Base-by-base conservation (phyloP, 371 early-diverging fungal species). In the Blastocladiella emersonii region DNA sequence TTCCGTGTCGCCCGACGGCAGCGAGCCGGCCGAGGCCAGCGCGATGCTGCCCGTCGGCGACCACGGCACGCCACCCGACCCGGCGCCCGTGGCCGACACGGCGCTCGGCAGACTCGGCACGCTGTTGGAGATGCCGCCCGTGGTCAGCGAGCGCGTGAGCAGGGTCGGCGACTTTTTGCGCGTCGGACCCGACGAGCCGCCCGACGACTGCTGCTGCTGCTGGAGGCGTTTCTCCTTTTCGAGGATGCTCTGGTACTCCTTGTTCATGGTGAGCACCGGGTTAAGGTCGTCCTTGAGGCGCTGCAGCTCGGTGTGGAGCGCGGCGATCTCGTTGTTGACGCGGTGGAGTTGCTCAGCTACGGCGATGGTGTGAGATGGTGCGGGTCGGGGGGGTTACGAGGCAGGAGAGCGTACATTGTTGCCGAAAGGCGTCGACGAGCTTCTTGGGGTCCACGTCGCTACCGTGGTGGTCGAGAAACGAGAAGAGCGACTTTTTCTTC, bases 351-450 rank as follows among this genome's bases (percentile, higher is more conserved):
- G 56, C 3, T 56, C 35, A 56, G 15, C 56, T 56, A 23, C 3
- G 56, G 27, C 4, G 4, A 34, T 7, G 39, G 39, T 37, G 7
- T 7, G 39, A 37, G 13, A 37, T 7, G 13, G 13, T 7, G 5
- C 7, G 5, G 39, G 7, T 7, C 5, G 39, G 13, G 13, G 5
- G 39, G 39, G 13, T 7, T 37, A 13, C 1, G n/a, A 48, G 4
- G 12, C 15, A 23, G 35, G 8, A 13, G 37, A 36, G 15, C 51
- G 30, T 70, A 82, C 82, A 78, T 74, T 79, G 63, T 65, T 82
- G 80, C 63, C 78, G 78, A 68, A 82, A 77, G 35, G 79, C 78
- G 23, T 74, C 71, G 63, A 77, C 78, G 37, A 82, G 71, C 67
- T 79, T 80, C 57, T 77, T 71, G 65, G 76, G 74, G 66, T 82